A percentile compares a stretch with the other conserved stretches of the same genome.
phyloP scores from a whole-genome alignment of 768 basidiomycete genomes.

The Leccinum rimulosum region DNA sequence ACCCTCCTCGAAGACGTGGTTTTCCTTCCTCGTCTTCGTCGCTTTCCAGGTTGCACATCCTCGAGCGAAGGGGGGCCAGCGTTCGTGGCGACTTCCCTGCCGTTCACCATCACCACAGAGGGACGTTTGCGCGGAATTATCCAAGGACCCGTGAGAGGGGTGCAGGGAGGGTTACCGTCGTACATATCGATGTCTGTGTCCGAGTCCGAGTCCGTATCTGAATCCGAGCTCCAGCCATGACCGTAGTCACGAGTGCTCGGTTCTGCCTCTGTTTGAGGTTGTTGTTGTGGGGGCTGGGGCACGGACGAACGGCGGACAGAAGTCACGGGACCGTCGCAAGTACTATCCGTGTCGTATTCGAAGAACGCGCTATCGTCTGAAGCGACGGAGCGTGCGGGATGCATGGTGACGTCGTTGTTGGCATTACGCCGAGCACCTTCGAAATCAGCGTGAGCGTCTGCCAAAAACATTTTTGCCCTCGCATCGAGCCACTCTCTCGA shows the following conservation, averaged over 20 bases:
- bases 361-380: slow-evolving; percentile 15
- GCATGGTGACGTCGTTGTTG: neutral
- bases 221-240: slow-evolving; percentile 8
- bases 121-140: slow-evolving; percentile 21
- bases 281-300: neutral
- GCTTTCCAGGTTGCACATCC: slow-evolving; percentile 14
- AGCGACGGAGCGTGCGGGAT: neutral
- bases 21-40: slow-evolving; percentile 12
- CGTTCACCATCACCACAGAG: slow-evolving; percentile 14
- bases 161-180: slow-evolving; percentile 2
- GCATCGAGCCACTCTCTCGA: slow-evolving; percentile 19
- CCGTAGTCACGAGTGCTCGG: slow-evolving; percentile 7
- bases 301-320: neutral
- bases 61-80: slow-evolving; percentile 2
- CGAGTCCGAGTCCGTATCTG: slow-evolving; percentile 13
- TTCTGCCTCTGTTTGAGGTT: slow-evolving; percentile 2
- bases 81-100: neutral
- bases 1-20: neutral
- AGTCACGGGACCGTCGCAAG: slow-evolving; percentile 8
- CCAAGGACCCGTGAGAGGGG: slow-evolving; percentile 16
- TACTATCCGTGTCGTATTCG: slow-evolving; percentile 23
- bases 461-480: slow-evolving; percentile 15
- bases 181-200: slow-evolving; percentile 20
- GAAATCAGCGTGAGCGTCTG: slow-evolving; percentile 14
- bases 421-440: neutral